Base-by-base conservation (phyloP, 2,329 filamentous ascomycete genomes). In the Cadophora sp. region DNA sequence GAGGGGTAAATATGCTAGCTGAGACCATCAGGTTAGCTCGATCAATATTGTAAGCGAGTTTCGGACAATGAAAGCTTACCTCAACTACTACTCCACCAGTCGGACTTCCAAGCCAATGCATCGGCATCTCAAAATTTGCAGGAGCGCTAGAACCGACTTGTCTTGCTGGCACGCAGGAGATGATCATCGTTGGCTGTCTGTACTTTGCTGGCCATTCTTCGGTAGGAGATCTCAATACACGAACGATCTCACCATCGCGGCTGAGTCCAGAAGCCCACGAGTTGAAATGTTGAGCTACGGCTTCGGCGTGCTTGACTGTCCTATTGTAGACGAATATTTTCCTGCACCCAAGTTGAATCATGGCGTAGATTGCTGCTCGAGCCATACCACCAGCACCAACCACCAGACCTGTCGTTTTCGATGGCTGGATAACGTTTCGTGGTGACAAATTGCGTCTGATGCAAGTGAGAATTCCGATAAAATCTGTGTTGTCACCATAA, bases 401-500 rank as follows among this genome's bases (percentile, higher is more conserved):
- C 26, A 91, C 83, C 16, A 91, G 80, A 0, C 85, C 88, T 1
- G 77, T 77, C 5, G 77, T 78, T 61, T 76, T 77, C 2, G 76
- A 78, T 24, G 85, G 81, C 3, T 87, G 83, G 0, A 91, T 85
- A 1, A 86, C 87, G 69, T 91, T 91, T 3, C 91, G 89, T 0
- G 92, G 92, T 0, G 91, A 93, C 1, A 94, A 81, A 1, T 91
- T 91, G 37, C 91, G 84, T 6, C 89, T 85, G 51, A 94, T 86
- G 75, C 91, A 93, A 3, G 90, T 91, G 64, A 90, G 83, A 51
- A 94, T 92, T 5, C 92, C 92, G 40, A 93, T 91, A 89, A 92
- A 94, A 77, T 94, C 92, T 0, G 91, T 94, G 68, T 94, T 94
- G 68, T 94, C 91, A 1, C 91, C 92, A 70, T 93, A 92, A 0